These are phyloP conservation scores for Aspergillus carlsbadensis DNA, from an alignment of 495 filamentous ascomycete genomes.

Conservation along the genomic window DNA sequence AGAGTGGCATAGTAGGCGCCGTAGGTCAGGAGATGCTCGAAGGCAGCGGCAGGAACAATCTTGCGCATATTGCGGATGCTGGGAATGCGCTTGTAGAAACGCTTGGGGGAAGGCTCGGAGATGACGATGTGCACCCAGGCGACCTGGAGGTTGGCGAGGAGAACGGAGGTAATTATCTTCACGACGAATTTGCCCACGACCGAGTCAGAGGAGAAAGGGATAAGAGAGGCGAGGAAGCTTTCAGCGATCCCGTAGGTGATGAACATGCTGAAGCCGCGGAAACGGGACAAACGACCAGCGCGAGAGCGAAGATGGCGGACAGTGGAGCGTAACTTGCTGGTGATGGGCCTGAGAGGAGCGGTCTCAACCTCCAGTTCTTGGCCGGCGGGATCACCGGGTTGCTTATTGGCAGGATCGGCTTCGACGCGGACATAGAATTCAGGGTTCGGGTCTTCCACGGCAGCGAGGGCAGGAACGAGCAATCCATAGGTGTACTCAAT, in stretches of 20 bases:
- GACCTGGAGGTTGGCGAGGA: constrained; percentile 50
- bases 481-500: constrained; percentile 57
- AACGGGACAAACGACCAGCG: constrained; percentile 55
- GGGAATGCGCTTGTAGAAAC: constrained; percentile 52
- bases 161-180: constrained; percentile 38
- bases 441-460: constrained; percentile 61
- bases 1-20: constrained; percentile 42
- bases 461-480: constrained; percentile 59
- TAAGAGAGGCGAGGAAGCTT: constrained; percentile 22
- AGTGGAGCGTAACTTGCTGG: constrained; percentile 55
- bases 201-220: constrained; percentile 26
- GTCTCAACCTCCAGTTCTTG: constrained; percentile 29
- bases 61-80: constrained; percentile 43
- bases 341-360: constrained; percentile 50
- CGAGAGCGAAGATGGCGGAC: constrained; percentile 55
- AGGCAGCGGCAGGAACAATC: constrained; percentile 51
- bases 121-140: constrained; percentile 64
- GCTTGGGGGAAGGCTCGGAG: constrained; percentile 51
- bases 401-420: constrained; percentile 33
- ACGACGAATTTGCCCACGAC: constrained; percentile 38
- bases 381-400: constrained; percentile 34
- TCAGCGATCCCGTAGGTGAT: constrained; percentile 30
- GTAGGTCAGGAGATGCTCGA: constrained; percentile 36
- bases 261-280: constrained; percentile 54
- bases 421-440: constrained; percentile 53